Evolutionary conservation across 495 filamentous ascomycete species (phyloP).

Genomic region (Penicillium coprophilum): DNA sequence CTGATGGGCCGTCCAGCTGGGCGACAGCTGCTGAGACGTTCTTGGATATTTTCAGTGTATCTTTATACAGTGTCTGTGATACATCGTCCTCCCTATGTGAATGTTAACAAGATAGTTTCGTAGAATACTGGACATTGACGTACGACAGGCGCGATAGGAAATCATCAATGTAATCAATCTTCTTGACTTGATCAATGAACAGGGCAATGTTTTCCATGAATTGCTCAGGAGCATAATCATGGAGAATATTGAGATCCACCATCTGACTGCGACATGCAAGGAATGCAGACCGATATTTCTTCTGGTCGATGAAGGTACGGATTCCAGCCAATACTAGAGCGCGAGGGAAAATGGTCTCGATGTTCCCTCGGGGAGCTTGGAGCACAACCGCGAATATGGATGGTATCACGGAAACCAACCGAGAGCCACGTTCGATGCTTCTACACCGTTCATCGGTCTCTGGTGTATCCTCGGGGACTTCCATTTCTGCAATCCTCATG

Average conservation of each 20-base stretch:
- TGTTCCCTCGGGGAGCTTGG: conserved; percentile 92
- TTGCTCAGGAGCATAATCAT: conserved; percentile 81
- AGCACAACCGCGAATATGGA: conserved; percentile 77
- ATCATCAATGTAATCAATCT: conserved; percentile 81
- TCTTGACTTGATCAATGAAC: conserved; percentile 85
- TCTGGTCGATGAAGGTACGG: conserved; percentile 70
- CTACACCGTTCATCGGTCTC: conserved; percentile 90
- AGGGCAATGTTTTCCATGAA: conserved; percentile 73
- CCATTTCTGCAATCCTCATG: conserved; percentile 53
- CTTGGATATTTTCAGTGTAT: conserved; percentile 58
- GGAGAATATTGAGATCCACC: conserved; percentile 98
- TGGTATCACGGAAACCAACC: conserved; percentile 86
- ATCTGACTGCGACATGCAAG: conserved; percentile 84
- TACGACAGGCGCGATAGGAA: conserved; percentile 88
- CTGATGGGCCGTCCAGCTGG: conserved; percentile 21
- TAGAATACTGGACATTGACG: conserved; percentile 20
- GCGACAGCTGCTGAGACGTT: conserved; percentile 34
- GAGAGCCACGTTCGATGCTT: conserved; percentile 85
- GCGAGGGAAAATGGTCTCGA: conserved; percentile 92
- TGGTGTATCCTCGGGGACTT: conserved; percentile 83
- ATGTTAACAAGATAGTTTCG: conserved; percentile 18
- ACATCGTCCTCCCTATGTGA: conserved; percentile 81
- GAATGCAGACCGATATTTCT: conserved; percentile 82
- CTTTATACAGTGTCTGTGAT: conserved; percentile 87
- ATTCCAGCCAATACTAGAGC: conserved; percentile 90